Base-by-base conservation (phyloP, 805 yeast species). In the Kodamaea kaohsiungensis region DNA sequence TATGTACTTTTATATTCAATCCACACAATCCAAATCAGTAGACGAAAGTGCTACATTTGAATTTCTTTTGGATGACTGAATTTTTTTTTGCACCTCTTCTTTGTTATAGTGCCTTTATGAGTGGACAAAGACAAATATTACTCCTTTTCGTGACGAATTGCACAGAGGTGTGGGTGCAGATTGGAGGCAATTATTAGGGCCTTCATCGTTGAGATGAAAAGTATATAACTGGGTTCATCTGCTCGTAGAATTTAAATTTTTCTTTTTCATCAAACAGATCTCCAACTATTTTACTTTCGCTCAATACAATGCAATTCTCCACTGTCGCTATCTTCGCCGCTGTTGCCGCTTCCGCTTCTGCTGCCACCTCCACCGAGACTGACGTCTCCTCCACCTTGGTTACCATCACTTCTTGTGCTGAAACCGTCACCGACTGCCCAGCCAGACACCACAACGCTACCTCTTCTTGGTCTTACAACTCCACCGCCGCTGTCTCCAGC, bases 251-350 rank as follows among this genome's bases (percentile, higher is more conserved):
- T 53, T 46, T 48, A 7, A 10, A 46, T 48, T 58, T 57, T 58
- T 62, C 57, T 57, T 59, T 60, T 60, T 59, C 64, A 59, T 54
- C 63, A 50, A 61, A 55, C 52, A 66, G 46, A 43, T 35, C 48
- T 50, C 58, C 69, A 71, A 72, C 76, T 65, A 62, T 55, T 64
- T 52, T 65, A 68, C 75, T 56, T 64, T 72, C 75, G 74, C 62
- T 69, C 53, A 59, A 38, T 65, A 73, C 56, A 72, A 77, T 77
- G 82, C 79, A 76, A 73, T 77, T 76, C 78, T 67, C 80, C 62
- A 68, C 70, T 62, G 71, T 72, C 65, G 66, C 73, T 54, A 60
- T 71, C 58, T 58, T 73, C 56, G 78, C 80, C 59, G 65, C 72
- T 53, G 71, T 73, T 52, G 68, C 72, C 52, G 75, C 76, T 62